These are phyloP conservation scores for Rubus parviflorus DNA, from an alignment of 306 rosid species.

Conservation along the genomic window DNA sequence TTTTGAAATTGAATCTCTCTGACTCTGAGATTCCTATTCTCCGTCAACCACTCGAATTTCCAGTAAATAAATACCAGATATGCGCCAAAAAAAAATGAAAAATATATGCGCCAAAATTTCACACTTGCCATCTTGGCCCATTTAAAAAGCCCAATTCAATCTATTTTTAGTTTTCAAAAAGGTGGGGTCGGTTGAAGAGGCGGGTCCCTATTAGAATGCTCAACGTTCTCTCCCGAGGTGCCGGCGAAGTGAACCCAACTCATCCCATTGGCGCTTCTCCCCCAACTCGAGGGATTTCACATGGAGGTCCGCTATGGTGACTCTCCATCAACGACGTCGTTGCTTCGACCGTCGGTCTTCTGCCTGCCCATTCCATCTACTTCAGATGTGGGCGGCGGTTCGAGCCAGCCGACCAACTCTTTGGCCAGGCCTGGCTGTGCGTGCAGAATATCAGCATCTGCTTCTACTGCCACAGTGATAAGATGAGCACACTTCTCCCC, in stretches of 20 bases:
- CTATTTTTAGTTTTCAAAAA: not conserved
- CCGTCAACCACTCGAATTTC: conserved; percentile 33
- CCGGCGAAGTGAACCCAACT: not conserved
- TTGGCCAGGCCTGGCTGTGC: too few relatives aligned
- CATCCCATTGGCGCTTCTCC: not conserved
- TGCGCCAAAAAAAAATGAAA: conserved; percentile 22
- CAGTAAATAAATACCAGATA: not conserved
- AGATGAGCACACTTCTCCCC: not conserved
- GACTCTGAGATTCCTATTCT: not conserved
- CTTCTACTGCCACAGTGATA: too few relatives aligned
- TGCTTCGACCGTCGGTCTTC: too few relatives aligned
- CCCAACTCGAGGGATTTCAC: too few relatives aligned
- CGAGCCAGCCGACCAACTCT: too few relatives aligned
- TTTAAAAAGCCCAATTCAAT: not conserved
- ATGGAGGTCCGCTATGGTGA: too few relatives aligned
- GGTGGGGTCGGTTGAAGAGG: not conserved
- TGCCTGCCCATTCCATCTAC: too few relatives aligned
- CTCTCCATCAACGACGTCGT: too few relatives aligned
- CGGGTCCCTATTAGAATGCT: not conserved
- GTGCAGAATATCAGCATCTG: too few relatives aligned
- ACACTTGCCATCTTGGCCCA: not conserved
- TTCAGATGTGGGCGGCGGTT: too few relatives aligned
- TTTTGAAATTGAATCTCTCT: not conserved
- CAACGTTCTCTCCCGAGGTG: not conserved
- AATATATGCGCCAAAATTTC: not conserved